Evolutionary conservation across 2,329 filamentous ascomycete species (phyloP).

Genomic region (Clonostachys sp.): DNA sequence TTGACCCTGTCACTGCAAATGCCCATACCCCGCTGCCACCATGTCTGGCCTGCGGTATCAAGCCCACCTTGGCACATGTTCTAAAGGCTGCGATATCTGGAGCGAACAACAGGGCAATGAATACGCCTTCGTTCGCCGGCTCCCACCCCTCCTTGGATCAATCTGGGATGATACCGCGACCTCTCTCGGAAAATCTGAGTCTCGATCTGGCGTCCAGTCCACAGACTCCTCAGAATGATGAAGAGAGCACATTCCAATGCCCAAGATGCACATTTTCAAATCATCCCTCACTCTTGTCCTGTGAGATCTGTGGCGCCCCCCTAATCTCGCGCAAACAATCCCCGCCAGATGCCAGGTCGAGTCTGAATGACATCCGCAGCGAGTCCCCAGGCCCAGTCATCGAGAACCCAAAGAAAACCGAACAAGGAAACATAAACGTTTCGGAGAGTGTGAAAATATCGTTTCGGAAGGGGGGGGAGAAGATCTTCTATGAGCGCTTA

Average conservation of each 20-base stretch:
- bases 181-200: conserved; percentile 5
- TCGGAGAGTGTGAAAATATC: conserved; percentile 84
- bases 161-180: background rate
- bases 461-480: conserved; percentile 84
- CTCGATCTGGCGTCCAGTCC: conserved; percentile 1
- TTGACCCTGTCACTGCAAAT: conserved; percentile 78
- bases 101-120: conserved; percentile 49
- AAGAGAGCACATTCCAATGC: conserved; percentile 53
- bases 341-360: conserved; percentile 23
- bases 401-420: conserved; percentile 18
- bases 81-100: conserved; percentile 82
- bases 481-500: conserved; percentile 83
- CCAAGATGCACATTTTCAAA: conserved; percentile 92
- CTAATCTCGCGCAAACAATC: conserved; percentile 52
- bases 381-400: conserved; percentile 78
- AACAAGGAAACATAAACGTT: conserved; percentile 42
- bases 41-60: conserved; percentile 91
- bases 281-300: conserved; percentile 78
- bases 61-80: conserved; percentile 76
- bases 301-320: conserved; percentile 86
- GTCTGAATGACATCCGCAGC: conserved; percentile 38
- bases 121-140: conserved; percentile 1
- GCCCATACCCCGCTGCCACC: conserved; percentile 77
- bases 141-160: background rate
- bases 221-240: conserved; percentile 1